Percentiles rank a stretch among this genome's conserved stretches.
Conservation (phyloP, 306 rosid species). For the Prunus campanulata region DNA sequence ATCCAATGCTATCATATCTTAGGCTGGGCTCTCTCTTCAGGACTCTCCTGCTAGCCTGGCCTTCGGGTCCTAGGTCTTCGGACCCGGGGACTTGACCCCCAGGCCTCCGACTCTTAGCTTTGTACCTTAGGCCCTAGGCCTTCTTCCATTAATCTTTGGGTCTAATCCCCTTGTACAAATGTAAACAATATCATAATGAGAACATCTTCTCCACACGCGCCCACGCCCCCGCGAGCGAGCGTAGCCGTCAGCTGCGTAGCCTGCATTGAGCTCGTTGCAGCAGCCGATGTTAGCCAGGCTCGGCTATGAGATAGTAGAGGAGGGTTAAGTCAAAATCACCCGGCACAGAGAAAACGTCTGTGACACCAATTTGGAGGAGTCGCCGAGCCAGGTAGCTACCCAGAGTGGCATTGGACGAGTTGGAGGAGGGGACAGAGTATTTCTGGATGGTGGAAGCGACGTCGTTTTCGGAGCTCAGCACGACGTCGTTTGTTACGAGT, state of each 20-base stretch:
- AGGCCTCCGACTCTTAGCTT: too few species aligned
- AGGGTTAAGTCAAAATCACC: conserved; percentile 87
- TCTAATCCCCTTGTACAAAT: too few species aligned
- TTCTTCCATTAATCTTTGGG: too few species aligned
- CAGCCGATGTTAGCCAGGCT: conserved; percentile 66
- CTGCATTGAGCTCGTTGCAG: conserved; percentile 92
- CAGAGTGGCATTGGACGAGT: conserved; percentile 51
- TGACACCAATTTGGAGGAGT: conserved; percentile 66
- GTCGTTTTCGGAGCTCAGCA: conserved; percentile 16
- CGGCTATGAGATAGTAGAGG: conserved; percentile 72
- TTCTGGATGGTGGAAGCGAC: conserved; percentile 24
- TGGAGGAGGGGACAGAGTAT: not conserved
- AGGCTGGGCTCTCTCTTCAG: too few species aligned
- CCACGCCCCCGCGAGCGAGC: conserved; percentile 34
- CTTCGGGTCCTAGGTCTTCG: too few species aligned
- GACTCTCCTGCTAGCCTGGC: too few species aligned
- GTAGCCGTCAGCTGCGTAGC: conserved; percentile 89
- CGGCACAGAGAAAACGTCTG: conserved; percentile 83
- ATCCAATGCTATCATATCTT: too few species aligned
- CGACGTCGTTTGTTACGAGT: conserved; percentile 39
- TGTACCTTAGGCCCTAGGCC: too few species aligned
- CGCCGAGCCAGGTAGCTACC: conserved; percentile 91
- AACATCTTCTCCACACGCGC: not conserved
- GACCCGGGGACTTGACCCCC: too few species aligned
- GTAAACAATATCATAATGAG: too few species aligned